phyloP scores from a whole-genome alignment of 257 asterid genomes.

The Solanum peruvianum region DNA sequence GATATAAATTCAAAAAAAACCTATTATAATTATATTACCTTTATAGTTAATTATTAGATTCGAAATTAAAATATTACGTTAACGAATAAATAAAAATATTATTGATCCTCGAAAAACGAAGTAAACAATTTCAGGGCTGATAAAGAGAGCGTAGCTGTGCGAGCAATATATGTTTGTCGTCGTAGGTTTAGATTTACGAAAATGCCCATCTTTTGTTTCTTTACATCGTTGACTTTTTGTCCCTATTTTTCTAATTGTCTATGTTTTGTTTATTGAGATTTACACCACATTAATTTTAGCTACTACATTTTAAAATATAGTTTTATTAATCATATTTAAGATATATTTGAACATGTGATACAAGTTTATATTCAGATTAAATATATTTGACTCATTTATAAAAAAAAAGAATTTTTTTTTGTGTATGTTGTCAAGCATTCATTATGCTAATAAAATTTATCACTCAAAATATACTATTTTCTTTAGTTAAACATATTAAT shows the following conservation, averaged over 20 bases:
- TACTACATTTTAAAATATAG: no score
- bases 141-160: neutral
- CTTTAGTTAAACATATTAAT: neutral
- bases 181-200: neutral
- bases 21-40: no score
- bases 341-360: neutral
- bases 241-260: neutral
- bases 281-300: no score
- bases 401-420: neutral
- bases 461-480: neutral
- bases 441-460: neutral
- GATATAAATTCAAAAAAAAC: no score
- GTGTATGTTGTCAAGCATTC: neutral
- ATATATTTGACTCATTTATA: neutral
- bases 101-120: neutral
- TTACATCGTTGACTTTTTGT: neutral
- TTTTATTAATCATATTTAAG: neutral
- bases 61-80: no score
- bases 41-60: no score
- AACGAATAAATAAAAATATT: no score
- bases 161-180: neutral
- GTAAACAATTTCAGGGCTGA: neutral
- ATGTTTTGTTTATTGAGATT: no score
- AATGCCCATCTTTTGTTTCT: neutral
- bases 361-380: neutral